These are phyloP conservation scores for Didymella arachidicola DNA, from an alignment of 2,329 filamentous ascomycete genomes.

Conservation along the genomic window DNA sequence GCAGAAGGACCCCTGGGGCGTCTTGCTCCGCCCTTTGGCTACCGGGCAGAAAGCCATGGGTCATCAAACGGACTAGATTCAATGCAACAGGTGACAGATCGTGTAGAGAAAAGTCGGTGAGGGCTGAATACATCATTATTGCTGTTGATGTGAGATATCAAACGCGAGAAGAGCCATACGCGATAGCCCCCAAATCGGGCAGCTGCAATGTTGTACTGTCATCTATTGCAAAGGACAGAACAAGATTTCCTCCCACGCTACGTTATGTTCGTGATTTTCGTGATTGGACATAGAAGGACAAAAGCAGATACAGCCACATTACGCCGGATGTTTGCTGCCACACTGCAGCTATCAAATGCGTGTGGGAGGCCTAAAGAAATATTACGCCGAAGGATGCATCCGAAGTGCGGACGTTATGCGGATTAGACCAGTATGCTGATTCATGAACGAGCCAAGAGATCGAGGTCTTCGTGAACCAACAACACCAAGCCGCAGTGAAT, in stretches of 20 bases:
- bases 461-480: neutral
- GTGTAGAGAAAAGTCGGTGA: neutral
- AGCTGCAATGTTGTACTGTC: conserved; percentile 5
- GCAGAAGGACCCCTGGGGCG: neutral
- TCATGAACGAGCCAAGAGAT: neutral
- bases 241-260: conserved; percentile 31
- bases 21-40: neutral
- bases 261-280: conserved; percentile 33
- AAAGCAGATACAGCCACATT: conserved; percentile 19
- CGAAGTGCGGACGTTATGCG: neutral
- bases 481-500: neutral
- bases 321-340: conserved; percentile 3
- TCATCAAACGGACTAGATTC: neutral
- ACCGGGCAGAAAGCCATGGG: neutral
- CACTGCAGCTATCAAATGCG: conserved; percentile 3
- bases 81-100: neutral
- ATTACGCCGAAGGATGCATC: conserved; percentile 8
- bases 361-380: conserved; percentile 1
- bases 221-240: conserved; percentile 7
- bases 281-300: conserved; percentile 4
- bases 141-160: neutral
- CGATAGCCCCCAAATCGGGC: conserved; percentile 1
- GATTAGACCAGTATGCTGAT: neutral
- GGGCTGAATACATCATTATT: neutral
- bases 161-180: conserved; percentile 1